Percentiles rank a stretch among this genome's conserved stretches.
These are phyloP conservation scores for Backusella luteola DNA, from an alignment of 192 early-diverging fungal species.

Conservation along the genomic window DNA sequence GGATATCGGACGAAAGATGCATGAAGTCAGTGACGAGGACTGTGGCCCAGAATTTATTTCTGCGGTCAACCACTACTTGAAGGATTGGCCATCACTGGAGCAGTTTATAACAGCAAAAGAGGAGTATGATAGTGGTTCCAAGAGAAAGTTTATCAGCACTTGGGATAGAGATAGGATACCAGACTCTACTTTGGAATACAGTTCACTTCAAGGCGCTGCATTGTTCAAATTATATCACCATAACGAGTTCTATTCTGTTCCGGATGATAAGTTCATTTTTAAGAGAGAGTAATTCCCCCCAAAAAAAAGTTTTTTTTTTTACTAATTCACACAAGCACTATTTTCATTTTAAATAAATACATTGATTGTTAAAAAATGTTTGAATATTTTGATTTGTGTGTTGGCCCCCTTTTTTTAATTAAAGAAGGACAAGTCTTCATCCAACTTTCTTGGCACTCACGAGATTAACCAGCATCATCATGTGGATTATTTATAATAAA, in stretches of 20 bases:
- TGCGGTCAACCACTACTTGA: not conserved
- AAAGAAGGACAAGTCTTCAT: not conserved
- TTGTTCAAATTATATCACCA: not conserved
- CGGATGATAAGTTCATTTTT: not conserved
- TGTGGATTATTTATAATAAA: not conserved
- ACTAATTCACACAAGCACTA: too few relatives aligned
- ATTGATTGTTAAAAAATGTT: too few relatives aligned
- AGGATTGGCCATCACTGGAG: not conserved
- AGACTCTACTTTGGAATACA: not conserved
- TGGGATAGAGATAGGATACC: slow-evolving; percentile 13
- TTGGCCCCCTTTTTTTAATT: too few relatives aligned
- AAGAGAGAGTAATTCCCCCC: not conserved
- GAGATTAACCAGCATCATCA: not conserved
- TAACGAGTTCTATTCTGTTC: not conserved
- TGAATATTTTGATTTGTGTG: too few relatives aligned
- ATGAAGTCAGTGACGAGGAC: not conserved
- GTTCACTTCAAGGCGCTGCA: slow-evolving; percentile 5
- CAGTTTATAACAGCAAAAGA: slow-evolving; percentile 6
- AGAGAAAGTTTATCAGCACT: not conserved
- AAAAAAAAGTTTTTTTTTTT: not conserved
- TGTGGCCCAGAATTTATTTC: not conserved
- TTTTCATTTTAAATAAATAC: too few relatives aligned
- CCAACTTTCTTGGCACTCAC: not conserved
- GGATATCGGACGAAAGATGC: not conserved
- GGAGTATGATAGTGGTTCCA: not conserved